Percentiles rank a stretch among this genome's conserved stretches.
These are phyloP conservation scores for Francoa sonchifolia DNA, from an alignment of 441 rosid genomes.

Conservation along the genomic window DNA sequence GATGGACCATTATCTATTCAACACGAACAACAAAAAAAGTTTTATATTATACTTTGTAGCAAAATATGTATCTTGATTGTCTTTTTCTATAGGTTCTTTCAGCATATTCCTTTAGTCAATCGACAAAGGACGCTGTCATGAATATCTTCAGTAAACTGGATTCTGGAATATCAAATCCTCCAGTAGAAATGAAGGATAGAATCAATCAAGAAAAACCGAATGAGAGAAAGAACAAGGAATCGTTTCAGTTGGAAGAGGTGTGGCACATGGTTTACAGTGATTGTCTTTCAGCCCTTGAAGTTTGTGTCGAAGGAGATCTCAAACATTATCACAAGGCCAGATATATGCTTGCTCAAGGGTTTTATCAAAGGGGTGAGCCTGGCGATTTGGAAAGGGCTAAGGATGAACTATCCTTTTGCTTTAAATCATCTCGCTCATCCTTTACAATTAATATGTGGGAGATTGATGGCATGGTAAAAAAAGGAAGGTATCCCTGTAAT, in stretches of 20 bases:
- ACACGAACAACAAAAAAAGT: too few species aligned
- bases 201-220: conserved; percentile 25
- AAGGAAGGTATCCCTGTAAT: conserved; percentile 60
- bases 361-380: conserved; percentile 58
- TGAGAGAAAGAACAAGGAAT: conserved; percentile 33
- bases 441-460: conserved; percentile 99
- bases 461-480: conserved; percentile 97
- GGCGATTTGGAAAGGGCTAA: conserved; percentile 90
- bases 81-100: conserved; percentile 44
- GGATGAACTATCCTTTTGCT: conserved; percentile 95
- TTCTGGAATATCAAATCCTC: conserved; percentile 28
- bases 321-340: conserved; percentile 99
- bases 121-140: conserved; percentile 49
- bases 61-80: conserved; percentile 10
- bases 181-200: conserved; percentile 31
- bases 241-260: conserved; percentile 44
- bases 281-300: conserved; percentile 83
- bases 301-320: conserved; percentile 92
- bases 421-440: conserved; percentile 86
- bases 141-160: conserved; percentile 34
- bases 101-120: conserved; percentile 46
- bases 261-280: conserved; percentile 90
- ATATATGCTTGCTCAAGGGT: conserved; percentile 88
- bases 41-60: conserved; percentile 1
- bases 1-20: too few species aligned